A percentile compares a stretch with the other conserved stretches of the same genome.
These are phyloP conservation scores for Cyclotella choctawhatcheeana DNA, from an alignment of 108 stramenopile genomes.

Conservation along the genomic window DNA sequence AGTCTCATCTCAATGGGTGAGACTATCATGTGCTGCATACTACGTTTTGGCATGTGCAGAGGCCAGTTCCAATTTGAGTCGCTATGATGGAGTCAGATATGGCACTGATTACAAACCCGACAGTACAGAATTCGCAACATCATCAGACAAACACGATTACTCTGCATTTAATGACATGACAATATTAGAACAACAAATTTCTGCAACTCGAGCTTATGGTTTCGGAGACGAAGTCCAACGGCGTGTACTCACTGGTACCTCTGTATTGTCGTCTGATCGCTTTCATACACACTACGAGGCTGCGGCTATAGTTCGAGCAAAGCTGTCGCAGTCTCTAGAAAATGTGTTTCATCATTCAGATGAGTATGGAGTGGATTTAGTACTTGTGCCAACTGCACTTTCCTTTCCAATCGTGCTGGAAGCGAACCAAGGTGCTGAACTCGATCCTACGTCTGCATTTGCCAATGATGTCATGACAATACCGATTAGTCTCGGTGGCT, in stretches of 20 bases:
- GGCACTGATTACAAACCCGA: slow-evolving; percentile 57
- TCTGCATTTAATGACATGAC: slow-evolving; percentile 40
- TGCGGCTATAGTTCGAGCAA: slow-evolving; percentile 76
- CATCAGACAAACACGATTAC: slow-evolving; percentile 2
- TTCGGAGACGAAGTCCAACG: slow-evolving; percentile 87
- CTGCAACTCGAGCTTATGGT: slow-evolving; percentile 64
- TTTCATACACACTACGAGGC: slow-evolving; percentile 90
- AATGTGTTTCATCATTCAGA: slow-evolving; percentile 39
- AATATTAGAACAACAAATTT: slow-evolving; percentile 72
- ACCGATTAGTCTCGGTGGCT: slow-evolving; percentile 82
- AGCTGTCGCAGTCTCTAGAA: slow-evolving; percentile 65
- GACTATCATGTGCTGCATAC: slow-evolving; percentile 87
- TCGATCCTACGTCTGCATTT: slow-evolving; percentile 76
- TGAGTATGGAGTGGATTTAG: slow-evolving; percentile 57
- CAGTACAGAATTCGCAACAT: background rate
- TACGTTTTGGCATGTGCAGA: slow-evolving; percentile 96
- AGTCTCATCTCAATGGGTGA: slow-evolving; percentile 72
- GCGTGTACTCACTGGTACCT: slow-evolving; percentile 83
- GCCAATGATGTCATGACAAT: slow-evolving; percentile 94
- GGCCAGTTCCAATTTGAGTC: slow-evolving; percentile 94
- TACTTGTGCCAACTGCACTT: slow-evolving; percentile 84
- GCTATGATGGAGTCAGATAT: slow-evolving; percentile 96
- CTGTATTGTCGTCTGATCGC: slow-evolving; percentile 84
- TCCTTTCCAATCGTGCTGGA: slow-evolving; percentile 57
- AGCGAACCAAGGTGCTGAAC: slow-evolving; percentile 4